Evolutionary conservation across 768 basidiomycete species (phyloP), one percentile per base, ranked within the genome.

Genomic region (Agaricus blazei): DNA sequence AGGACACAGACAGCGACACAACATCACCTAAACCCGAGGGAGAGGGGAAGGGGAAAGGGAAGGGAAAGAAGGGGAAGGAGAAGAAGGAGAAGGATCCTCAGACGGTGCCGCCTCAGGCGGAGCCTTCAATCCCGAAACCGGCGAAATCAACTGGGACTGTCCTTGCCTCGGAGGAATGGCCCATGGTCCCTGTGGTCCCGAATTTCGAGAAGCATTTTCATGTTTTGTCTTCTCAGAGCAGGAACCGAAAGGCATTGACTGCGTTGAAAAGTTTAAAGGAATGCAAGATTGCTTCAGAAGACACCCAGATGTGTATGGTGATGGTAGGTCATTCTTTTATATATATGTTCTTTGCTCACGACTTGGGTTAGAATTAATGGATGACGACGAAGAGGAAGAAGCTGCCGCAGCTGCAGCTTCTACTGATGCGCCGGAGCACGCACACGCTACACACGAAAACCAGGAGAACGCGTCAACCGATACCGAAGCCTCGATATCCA

Each of bases 91-190:
- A 46, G 48, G 52, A 28, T 49, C 51, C 12, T 14, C 45, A 27
- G 15, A 52, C 23, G 26, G 43, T 34, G 11, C 34, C 36, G 59
- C 66, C 26, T 51, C 64, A 19, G 71, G 70, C 38, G 77, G 77
- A 42, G 96, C 97, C 4, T 98, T 82, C 77, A 89, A 99, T 72
- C 95, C 95, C 19, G 93, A 84, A 59, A 99, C 97, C 1, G 97
- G 97, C 43, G 94, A 98, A 79, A 98, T 99, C 65, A 99, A 99
- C 74, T 99, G 97, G 97, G 97, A 98, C 67, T 99, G 97, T 69
- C 93, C 97, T 1, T 98, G 97, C 69, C 83, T 99, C 7, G 97
- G 97, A 31, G 97, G 97, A 48, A 98, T 99, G 97, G 96, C 96
- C 9, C 79, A 98, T 65, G 96, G 97, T 5, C 93, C 94, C 9